These are phyloP conservation scores for Magnolia changhungtana DNA, from an alignment of 164 flowering plant species.

Conservation along the genomic window DNA sequence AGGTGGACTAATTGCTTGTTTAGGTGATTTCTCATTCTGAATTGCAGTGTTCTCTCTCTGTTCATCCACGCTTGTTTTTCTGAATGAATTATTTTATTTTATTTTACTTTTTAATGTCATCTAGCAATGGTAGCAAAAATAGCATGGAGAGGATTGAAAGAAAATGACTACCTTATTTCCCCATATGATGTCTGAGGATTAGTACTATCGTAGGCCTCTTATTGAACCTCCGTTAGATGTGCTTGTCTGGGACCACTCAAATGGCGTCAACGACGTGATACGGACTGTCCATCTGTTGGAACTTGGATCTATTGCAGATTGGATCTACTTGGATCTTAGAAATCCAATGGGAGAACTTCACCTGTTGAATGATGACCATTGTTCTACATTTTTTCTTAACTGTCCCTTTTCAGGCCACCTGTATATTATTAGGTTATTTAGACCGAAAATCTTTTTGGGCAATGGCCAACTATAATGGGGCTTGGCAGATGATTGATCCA, in stretches of 20 bases:
- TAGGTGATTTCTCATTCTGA: conserved; percentile 35
- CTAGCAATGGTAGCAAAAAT: not conserved
- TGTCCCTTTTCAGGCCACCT: not conserved
- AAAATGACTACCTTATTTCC: not conserved
- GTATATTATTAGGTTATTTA: too few relatives aligned
- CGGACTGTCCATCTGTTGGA: not conserved
- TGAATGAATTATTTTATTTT: conserved; percentile 31
- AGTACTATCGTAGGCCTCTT: not conserved
- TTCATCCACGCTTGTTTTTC: conserved; percentile 36
- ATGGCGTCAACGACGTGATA: not conserved
- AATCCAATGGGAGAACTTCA: not conserved
- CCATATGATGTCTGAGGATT: not conserved
- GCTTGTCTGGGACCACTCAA: not conserved
- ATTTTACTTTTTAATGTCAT: not conserved
- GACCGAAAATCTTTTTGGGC: too few relatives aligned
- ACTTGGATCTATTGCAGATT: not conserved
- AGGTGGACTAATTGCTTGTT: conserved; percentile 90
- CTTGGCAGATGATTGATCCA: not conserved
- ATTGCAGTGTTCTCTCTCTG: not conserved
- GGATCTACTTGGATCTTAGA: not conserved
- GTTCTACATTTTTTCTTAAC: not conserved
- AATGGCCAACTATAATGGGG: not conserved
- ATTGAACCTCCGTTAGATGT: not conserved
- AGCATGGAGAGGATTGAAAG: too few relatives aligned
- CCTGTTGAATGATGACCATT: not conserved